These are phyloP conservation scores for Polytrichum formosum DNA, from an alignment of 225 moss, liverwort and hornwort species.

Conservation along the genomic window DNA sequence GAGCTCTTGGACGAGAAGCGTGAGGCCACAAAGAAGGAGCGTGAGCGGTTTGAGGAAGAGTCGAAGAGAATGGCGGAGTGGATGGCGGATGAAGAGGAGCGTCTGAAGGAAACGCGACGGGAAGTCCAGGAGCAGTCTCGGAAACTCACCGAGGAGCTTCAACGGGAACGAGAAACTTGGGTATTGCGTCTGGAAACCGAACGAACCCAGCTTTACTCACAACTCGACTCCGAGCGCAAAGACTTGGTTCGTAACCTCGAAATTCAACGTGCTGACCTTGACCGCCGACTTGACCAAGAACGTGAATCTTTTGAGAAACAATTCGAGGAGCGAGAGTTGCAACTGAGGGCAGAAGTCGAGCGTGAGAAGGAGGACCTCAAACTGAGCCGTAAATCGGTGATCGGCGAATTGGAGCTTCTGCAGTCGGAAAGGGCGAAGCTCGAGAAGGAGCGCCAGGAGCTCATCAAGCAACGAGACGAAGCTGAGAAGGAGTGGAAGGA, in stretches of 20 bases:
- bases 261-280: constrained; percentile 44
- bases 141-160: constrained; percentile 36
- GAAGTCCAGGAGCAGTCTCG: constrained; percentile 48
- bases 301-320: constrained; percentile 40
- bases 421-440: constrained; percentile 43
- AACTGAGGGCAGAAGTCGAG: constrained; percentile 27
- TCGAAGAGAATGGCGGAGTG: constrained; percentile 47
- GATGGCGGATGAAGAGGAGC: constrained; percentile 51
- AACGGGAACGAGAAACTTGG: constrained; percentile 44
- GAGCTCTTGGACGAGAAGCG: constrained; percentile 63
- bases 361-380: constrained; percentile 36
- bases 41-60: constrained; percentile 47
- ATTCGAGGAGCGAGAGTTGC: constrained; percentile 40
- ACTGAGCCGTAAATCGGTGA: constrained; percentile 20
- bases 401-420: constrained; percentile 21
- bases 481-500: constrained; percentile 59
- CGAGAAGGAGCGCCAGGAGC: constrained; percentile 39
- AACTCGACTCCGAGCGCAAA: constrained; percentile 46
- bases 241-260: constrained; percentile 51
- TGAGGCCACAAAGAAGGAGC: constrained; percentile 51
- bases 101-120: constrained; percentile 41
- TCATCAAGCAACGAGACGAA: constrained; percentile 45
- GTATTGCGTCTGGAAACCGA: constrained; percentile 48
- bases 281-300: constrained; percentile 46
- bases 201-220: constrained; percentile 39